phyloP scores from a whole-genome alignment of 352 stramenopile genomes.

The Phytophthora cactorum region DNA sequence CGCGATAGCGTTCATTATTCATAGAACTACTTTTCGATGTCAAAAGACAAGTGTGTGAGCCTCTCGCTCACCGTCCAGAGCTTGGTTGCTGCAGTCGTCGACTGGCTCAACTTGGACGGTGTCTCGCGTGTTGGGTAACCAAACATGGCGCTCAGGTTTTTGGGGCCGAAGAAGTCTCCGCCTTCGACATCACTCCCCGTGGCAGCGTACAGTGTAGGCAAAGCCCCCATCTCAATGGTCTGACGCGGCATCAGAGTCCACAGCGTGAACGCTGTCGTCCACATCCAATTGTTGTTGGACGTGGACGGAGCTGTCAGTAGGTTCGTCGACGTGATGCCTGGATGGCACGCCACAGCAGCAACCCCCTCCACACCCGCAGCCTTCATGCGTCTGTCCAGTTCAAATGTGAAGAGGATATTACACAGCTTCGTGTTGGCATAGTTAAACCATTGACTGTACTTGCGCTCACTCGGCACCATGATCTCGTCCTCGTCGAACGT shows the following conservation, averaged over 20 bases:
- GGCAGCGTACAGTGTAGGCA: conserved; percentile 53
- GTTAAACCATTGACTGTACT: conserved; percentile 60
- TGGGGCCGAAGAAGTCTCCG: conserved; percentile 43
- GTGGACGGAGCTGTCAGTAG: conserved; percentile 32
- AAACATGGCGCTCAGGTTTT: conserved; percentile 46
- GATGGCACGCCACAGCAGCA: conserved; percentile 38
- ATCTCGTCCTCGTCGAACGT: conserved; percentile 25
- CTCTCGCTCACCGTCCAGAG: conserved; percentile 56
- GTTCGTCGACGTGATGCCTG: conserved; percentile 36
- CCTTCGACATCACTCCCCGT: conserved; percentile 23
- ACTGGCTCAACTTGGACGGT: conserved; percentile 34
- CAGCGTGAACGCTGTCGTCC: conserved; percentile 15
- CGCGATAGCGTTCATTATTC: conserved; percentile 4
- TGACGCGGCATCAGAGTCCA: conserved; percentile 31
- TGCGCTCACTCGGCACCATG: conserved; percentile 23
- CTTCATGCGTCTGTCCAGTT: conserved; percentile 71
- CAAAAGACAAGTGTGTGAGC: conserved; percentile 42
- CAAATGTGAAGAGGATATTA: conserved; percentile 93
- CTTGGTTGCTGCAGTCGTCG: conserved; percentile 29
- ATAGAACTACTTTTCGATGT: conserved; percentile 26
- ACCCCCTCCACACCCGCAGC: conserved; percentile 25
- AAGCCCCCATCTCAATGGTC: conserved; percentile 39
- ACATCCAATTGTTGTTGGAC: conserved; percentile 22
- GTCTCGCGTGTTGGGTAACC: conserved; percentile 44
- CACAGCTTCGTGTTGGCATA: conserved; percentile 85